Conservation (phyloP, 495 filamentous ascomycete species). For the Bombardia bombarda region DNA sequence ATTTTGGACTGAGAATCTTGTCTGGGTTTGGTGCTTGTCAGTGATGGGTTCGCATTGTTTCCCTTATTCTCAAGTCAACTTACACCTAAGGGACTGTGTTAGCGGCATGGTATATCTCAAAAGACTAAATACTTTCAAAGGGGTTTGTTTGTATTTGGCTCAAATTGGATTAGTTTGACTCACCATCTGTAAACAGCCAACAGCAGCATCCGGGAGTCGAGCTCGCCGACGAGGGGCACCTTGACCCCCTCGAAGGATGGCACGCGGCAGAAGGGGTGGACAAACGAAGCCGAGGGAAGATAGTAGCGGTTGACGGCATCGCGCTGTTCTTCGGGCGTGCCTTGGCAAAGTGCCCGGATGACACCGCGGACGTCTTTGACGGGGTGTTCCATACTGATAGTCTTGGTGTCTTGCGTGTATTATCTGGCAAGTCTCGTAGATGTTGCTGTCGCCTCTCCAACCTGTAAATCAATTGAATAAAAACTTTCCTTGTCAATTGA, state of each 20-base stretch:
- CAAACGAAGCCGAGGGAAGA: constrained; percentile 58
- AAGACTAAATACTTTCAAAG: no score
- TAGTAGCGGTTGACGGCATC: constrained; percentile 61
- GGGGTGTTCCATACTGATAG: constrained; percentile 9
- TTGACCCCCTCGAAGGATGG: constrained; percentile 41
- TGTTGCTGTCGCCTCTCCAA: no score
- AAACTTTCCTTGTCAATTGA: no score
- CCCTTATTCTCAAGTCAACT: neutral
- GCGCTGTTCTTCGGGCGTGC: constrained; percentile 53
- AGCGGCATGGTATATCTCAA: neutral
- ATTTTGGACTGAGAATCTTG: constrained; percentile 71
- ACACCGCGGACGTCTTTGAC: constrained; percentile 46
- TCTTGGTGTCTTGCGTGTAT: no score
- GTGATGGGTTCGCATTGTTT: neutral
- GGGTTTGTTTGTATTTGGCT: no score
- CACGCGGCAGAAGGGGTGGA: constrained; percentile 74
- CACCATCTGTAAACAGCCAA: constrained; percentile 71
- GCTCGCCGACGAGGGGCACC: constrained; percentile 36
- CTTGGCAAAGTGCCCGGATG: constrained; percentile 59
- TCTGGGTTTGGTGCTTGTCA: constrained; percentile 25
- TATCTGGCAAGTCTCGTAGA: no score
- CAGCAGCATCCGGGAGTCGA: constrained; percentile 54
- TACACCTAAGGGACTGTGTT: neutral
- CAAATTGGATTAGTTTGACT: no score
- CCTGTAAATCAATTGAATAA: no score